Conservation (phyloP, 352 stramenopile species). For the Blastocystis sp. region DNA sequence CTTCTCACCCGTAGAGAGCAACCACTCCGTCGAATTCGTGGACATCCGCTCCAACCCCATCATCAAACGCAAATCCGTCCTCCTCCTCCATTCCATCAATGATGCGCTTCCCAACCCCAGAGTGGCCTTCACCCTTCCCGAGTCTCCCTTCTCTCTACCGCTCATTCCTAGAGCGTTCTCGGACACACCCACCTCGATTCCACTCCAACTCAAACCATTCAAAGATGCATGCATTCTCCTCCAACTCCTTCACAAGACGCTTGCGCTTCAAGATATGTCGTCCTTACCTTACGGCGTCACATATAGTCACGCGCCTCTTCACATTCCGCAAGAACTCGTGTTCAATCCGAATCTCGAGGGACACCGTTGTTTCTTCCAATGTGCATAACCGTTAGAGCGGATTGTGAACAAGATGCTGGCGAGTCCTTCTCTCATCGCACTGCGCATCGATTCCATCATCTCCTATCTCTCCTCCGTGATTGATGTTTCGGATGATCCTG, state of each 20-base stretch:
- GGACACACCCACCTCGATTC: too few species aligned
- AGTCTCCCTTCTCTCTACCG: not conserved
- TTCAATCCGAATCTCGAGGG: not conserved
- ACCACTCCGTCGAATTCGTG: not conserved
- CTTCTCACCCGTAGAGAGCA: not conserved
- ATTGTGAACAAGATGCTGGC: conserved; percentile 5
- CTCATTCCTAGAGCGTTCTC: not conserved
- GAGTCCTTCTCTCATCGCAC: not conserved
- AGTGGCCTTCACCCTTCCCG: not conserved
- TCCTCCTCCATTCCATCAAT: too few species aligned
- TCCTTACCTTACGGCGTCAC: too few species aligned
- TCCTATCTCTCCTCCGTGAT: not conserved
- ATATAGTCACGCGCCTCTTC: not conserved
- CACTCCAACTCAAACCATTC: not conserved
- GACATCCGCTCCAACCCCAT: conserved; percentile 42
- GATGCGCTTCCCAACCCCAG: too few species aligned
- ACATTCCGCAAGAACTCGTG: conserved; percentile 31
- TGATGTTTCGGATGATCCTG: not conserved
- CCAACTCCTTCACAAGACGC: conserved; percentile 11
- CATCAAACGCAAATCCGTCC: not conserved
- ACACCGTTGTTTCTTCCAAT: not conserved
- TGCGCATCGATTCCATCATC: not conserved
- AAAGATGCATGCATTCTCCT: conserved; percentile 41
- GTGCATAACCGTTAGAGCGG: not conserved
- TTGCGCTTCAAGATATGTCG: not conserved